Percentiles rank a stretch among this genome's conserved stretches.
Evolutionary conservation across 345 rosid genomes (phyloP).

Genomic region (Moricandia arvensis): DNA sequence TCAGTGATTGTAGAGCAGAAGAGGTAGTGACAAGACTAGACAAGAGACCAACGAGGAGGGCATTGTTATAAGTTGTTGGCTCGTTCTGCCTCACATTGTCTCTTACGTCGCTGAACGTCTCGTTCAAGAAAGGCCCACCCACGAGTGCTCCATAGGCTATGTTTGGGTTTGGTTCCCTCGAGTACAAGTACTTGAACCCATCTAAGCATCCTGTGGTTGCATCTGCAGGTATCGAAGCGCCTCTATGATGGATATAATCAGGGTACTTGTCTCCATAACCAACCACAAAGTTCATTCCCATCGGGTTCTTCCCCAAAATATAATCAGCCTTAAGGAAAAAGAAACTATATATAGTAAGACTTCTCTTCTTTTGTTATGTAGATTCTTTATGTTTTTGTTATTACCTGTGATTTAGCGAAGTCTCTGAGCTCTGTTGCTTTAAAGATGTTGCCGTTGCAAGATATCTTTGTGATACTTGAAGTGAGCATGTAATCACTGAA

Average conservation of each 20-base stretch:
- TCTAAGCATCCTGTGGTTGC: conserved; percentile 68
- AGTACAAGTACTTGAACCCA: conserved; percentile 73
- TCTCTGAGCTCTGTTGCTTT: conserved; percentile 80
- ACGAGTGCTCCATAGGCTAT: conserved; percentile 80
- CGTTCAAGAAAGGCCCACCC: conserved; percentile 89
- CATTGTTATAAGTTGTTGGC: conserved; percentile 88
- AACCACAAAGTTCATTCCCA: conserved; percentile 79
- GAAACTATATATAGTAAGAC: not conserved
- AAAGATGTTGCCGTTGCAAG: conserved; percentile 65
- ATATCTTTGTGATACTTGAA: conserved; percentile 61
- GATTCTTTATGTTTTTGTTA: not conserved
- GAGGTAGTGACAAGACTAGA: conserved; percentile 92
- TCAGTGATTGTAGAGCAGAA: conserved; percentile 61
- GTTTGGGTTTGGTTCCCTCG: conserved; percentile 74
- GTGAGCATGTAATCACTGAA: conserved; percentile 96
- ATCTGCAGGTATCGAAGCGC: conserved; percentile 86
- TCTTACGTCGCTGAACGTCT: conserved; percentile 66
- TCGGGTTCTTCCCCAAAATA: conserved; percentile 76
- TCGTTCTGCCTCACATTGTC: conserved; percentile 82
- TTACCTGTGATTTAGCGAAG: conserved; percentile 90
- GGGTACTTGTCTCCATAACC: conserved; percentile 93
- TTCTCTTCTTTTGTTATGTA: not conserved
- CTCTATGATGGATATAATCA: conserved; percentile 82
- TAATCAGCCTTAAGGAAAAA: conserved; percentile 75
- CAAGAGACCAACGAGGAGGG: conserved; percentile 80